A percentile compares a stretch with the other conserved stretches of the same genome.
Conservation (phyloP, 2,329 filamentous ascomycete species). For the Fusarium pseudonygamai region DNA sequence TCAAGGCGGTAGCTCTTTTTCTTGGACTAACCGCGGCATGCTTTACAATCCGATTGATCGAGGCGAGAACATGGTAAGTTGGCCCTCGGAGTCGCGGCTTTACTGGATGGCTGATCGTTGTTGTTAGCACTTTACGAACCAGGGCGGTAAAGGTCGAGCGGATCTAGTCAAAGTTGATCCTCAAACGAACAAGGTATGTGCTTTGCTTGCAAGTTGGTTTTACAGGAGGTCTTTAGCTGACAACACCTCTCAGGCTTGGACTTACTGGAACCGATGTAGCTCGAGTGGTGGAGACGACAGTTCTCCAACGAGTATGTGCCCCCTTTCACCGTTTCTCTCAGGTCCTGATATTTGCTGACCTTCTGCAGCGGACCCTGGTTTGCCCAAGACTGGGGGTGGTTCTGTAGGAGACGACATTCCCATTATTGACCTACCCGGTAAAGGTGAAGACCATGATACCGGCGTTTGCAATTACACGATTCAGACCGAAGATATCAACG, state of each 20-base stretch:
- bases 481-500: not conserved
- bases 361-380: not conserved
- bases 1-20: not conserved
- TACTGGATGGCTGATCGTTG: not conserved
- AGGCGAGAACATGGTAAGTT: not conserved
- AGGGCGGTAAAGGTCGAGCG: not conserved
- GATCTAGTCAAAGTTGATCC: slow-evolving; percentile 1
- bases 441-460: not conserved
- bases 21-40: not conserved
- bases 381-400: not conserved
- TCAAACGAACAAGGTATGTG: not conserved
- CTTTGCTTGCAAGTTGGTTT: accelerated
- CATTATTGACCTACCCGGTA: not conserved
- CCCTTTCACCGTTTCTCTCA: accelerated
- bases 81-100: accelerated
- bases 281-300: not conserved
- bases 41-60: not conserved
- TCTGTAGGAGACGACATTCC: not conserved
- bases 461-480: not conserved
- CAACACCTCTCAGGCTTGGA: not conserved
- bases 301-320: not conserved
- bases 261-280: not conserved
- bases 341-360: not conserved
- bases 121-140: not conserved
- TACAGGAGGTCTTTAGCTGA: not conserved